Conservation (phyloP, 1,284 basidiomycete species). For the Coriolopsis trogii region DNA sequence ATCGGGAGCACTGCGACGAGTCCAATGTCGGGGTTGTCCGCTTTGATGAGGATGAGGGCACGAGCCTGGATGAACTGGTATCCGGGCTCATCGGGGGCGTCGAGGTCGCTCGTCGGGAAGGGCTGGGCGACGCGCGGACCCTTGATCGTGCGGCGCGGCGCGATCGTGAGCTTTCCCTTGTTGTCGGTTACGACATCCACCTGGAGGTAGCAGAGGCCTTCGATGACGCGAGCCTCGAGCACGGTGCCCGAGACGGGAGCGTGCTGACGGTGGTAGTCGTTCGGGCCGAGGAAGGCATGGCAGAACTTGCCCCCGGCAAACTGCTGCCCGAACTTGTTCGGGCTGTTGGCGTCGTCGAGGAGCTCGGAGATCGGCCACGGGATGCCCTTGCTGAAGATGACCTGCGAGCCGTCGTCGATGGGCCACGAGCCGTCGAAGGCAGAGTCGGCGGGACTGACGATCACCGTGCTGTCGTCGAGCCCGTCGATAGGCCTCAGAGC, state of each 20-base stretch:
- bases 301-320: slow-evolving; percentile 25
- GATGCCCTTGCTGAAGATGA: slow-evolving; percentile 19
- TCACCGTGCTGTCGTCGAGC: slow-evolving; percentile 7
- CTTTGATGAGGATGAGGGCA: slow-evolving; percentile 25
- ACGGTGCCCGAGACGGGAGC: slow-evolving; percentile 24
- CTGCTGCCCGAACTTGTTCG: neutral
- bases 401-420: slow-evolving; percentile 14
- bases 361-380: slow-evolving; percentile 24
- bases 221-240: slow-evolving; percentile 23
- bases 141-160: neutral
- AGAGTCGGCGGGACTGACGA: slow-evolving; percentile 26
- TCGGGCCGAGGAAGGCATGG: slow-evolving; percentile 25
- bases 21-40: slow-evolving; percentile 19
- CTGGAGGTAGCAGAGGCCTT: slow-evolving; percentile 26
- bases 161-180: neutral
- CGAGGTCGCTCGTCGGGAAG: slow-evolving; percentile 3
- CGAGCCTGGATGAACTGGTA: slow-evolving; percentile 32
- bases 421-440: slow-evolving; percentile 20
- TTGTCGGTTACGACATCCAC: slow-evolving; percentile 7
- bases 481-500: slow-evolving; percentile 17
- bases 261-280: slow-evolving; percentile 29
- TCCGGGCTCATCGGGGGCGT: slow-evolving; percentile 25
- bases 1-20: slow-evolving; percentile 29
- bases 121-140: neutral
- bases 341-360: slow-evolving; percentile 14